Evolutionary conservation across 176 grass and related monocot genomes (phyloP).

Genomic region (Aegilops umbellulata): DNA sequence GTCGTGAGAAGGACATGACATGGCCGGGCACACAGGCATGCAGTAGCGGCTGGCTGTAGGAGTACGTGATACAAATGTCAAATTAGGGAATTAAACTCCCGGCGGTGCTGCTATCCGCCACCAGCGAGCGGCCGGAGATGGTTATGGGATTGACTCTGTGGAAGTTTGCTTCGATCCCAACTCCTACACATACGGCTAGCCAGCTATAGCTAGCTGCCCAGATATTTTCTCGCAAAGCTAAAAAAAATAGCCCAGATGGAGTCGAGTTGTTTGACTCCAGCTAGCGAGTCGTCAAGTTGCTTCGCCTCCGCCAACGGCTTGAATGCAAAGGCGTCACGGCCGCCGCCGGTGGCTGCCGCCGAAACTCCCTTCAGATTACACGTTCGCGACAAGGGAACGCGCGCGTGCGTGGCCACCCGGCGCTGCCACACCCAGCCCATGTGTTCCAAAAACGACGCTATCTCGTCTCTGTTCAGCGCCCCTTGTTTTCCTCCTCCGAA

Average conservation of each 20-base stretch:
- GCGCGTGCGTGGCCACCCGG: background rate
- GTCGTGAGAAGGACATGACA: background rate
- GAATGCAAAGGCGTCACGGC: background rate
- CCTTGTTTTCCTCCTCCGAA: background rate
- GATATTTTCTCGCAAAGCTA: background rate
- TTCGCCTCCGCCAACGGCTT: background rate
- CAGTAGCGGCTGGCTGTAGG: background rate
- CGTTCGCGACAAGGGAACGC: background rate
- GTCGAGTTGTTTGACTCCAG: background rate
- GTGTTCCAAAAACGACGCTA: background rate
- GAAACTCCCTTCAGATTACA: constrained; percentile 13
- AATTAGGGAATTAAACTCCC: background rate
- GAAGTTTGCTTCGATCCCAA: background rate
- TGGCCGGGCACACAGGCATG: background rate
- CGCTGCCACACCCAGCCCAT: background rate
- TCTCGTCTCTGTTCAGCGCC: background rate
- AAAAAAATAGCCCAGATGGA: background rate
- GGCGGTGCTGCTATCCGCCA: background rate
- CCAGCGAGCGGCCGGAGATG: background rate
- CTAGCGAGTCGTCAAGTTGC: background rate
- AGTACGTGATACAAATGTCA: background rate
- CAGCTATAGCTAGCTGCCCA: background rate
- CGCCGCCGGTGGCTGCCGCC: background rate
- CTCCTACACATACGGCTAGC: background rate
- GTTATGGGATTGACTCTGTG: background rate